Percentiles rank a stretch among this genome's conserved stretches.
These are phyloP conservation scores for Pistacia integerrima DNA, from an alignment of 345 rosid species.

Conservation along the genomic window DNA sequence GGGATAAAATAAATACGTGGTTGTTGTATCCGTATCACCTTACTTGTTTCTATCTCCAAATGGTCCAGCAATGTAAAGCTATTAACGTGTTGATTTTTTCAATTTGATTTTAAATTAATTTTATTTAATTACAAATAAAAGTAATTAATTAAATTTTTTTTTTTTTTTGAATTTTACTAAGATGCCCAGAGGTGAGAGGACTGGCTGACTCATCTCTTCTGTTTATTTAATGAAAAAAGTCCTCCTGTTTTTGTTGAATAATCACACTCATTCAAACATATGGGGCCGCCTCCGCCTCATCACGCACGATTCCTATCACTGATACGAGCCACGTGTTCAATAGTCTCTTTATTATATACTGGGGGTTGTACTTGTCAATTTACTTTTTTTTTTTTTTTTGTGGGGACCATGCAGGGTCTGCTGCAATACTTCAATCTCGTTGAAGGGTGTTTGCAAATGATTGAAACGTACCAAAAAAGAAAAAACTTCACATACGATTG, in stretches of 20 bases:
- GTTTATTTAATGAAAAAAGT: no score
- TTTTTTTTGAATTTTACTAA: no score
- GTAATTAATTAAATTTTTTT: no score
- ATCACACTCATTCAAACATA: no score
- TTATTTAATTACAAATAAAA: no score
- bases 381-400: no score
- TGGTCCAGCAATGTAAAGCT: not conserved
- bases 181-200: no score
- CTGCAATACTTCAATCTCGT: constrained; percentile 84
- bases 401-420: constrained; percentile 53
- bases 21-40: not conserved
- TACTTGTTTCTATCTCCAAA: not conserved
- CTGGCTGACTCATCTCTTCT: no score
- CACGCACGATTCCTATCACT: not conserved
- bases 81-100: not conserved
- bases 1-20: not conserved
- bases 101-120: no score
- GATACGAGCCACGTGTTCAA: not conserved
- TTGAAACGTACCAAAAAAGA: constrained; percentile 51
- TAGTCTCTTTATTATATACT: no score
- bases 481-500: constrained; percentile 75
- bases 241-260: no score
- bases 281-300: no score
- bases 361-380: not conserved
- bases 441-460: constrained; percentile 77